Evolutionary conservation across 148 eudicot species (phyloP), one percentile per base, ranked within the genome.

Genomic region (Vaccinium myrtillus): DNA sequence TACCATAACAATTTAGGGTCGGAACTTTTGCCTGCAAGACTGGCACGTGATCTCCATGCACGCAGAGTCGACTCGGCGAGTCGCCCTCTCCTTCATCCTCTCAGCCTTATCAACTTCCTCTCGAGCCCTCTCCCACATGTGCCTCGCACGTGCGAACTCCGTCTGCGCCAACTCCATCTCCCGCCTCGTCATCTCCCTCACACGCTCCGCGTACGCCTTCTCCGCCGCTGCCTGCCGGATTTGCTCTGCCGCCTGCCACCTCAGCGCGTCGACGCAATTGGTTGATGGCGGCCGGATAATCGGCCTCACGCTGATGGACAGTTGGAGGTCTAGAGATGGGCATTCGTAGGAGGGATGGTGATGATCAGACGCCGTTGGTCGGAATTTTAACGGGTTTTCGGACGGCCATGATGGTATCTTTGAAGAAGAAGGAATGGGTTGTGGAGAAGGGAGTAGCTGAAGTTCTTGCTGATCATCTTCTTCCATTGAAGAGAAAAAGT

Each of bases 41-140:
- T 91, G 90, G 84, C 99, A 96, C 71, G 97, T 96, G 90, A 96
- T 89, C 89, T 96, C 98, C 91, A 94, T 85, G 92, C 95, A 90
- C 30, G 87, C 43, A 10, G 91, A 51, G 54, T 86, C 89, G 27
- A 76, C 81, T 54, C 59, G 59, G 12, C 86, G 70, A 19, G 84
- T 87, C 3, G 94, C 94, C 21, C 78, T 84, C 73, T 92, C 93
- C 86, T 89, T 92, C 86, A 94, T 76, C 58, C 87, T 91, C 86
- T 96, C 92, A 0, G 90, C 98, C 75, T 80, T 89, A 6, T 91
- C 91, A 5, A 96, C 91, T 32, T 94, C 98, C 6, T 94, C 95
- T 0, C 92, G 85, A 8, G 98, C 98, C 85, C 95, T 91, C 81
- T 94, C 96, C 98, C 98, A 94, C 87, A 91, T 75, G 55, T 82